These are phyloP conservation scores for Emergomyces orientalis DNA, from an alignment of 2,329 filamentous ascomycete genomes.

Conservation along the genomic window DNA sequence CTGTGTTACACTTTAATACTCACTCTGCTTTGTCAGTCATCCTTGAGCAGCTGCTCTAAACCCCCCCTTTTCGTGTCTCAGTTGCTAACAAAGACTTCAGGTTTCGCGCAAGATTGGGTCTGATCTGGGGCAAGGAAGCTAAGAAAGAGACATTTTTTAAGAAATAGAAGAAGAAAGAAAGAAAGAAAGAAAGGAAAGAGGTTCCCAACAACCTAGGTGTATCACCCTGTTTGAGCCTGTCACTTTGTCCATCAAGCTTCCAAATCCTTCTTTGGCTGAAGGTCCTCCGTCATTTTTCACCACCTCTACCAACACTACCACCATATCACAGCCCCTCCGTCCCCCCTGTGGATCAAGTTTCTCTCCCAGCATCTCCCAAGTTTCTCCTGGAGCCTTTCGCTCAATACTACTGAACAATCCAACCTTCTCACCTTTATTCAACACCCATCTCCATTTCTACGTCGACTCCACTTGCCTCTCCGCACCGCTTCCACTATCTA, in stretches of 20 bases:
- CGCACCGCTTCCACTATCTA: slow-evolving; percentile 23
- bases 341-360: slow-evolving; percentile 2
- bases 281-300: slow-evolving; percentile 5
- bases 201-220: neutral
- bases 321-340: slow-evolving; percentile 3
- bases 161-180: neutral
- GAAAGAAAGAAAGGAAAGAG: neutral
- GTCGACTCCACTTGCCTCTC: slow-evolving; percentile 27
- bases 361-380: slow-evolving; percentile 21
- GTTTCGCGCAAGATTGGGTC: slow-evolving; percentile 1
- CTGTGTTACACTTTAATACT: neutral
- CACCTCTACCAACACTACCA: neutral
- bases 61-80: slow-evolving; percentile 3
- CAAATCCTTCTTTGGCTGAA: neutral
- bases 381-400: slow-evolving; percentile 20
- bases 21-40: neutral
- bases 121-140: neutral
- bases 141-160: neutral
- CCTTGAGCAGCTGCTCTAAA: too few relatives aligned
- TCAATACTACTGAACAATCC: slow-evolving; percentile 17
- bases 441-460: slow-evolving; percentile 15
- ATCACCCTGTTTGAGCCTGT: slow-evolving; percentile 4
- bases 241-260: slow-evolving; percentile 4
- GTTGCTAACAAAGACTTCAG: slow-evolving; percentile 4
- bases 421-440: slow-evolving; percentile 10